Conservation (phyloP, 129 eudicot genomes). For the Flaveria ramosissima region DNA sequence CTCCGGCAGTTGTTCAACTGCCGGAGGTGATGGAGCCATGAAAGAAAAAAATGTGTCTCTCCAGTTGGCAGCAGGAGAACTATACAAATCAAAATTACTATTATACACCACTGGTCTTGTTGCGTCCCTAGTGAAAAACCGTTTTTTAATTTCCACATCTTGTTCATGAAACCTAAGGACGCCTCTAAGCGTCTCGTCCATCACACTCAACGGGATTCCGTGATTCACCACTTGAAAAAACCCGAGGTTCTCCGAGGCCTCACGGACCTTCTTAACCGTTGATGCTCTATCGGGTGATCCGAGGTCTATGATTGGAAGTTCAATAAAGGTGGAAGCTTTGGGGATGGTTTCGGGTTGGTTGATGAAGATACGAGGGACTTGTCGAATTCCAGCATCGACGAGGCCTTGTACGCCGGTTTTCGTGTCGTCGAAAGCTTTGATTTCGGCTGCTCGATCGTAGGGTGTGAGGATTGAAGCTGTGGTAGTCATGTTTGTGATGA, state of each 20-base stretch:
- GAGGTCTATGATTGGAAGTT: slow-evolving; percentile 47
- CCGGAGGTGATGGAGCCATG: slow-evolving; percentile 34
- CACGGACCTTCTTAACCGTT: slow-evolving; percentile 30
- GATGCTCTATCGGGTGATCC: slow-evolving; percentile 20
- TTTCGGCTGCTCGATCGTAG: slow-evolving; percentile 37
- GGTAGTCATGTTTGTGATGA: slow-evolving; percentile 27
- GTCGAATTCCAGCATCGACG: slow-evolving; percentile 45
- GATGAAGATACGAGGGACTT: slow-evolving; percentile 54
- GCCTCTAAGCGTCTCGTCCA: slow-evolving; percentile 45
- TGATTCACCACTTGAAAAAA: slow-evolving; percentile 68
- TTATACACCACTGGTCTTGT: slow-evolving; percentile 35
- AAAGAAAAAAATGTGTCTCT: slow-evolving; percentile 23
- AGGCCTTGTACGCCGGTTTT: slow-evolving; percentile 60
- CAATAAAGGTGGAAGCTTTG: slow-evolving; percentile 21
- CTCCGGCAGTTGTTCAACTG: slow-evolving; percentile 27
- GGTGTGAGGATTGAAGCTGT: not conserved
- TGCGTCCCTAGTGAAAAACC: slow-evolving; percentile 42
- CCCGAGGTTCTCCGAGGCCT: slow-evolving; percentile 42
- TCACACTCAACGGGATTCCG: slow-evolving; percentile 43
- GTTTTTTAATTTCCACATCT: slow-evolving; percentile 30
- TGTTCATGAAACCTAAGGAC: slow-evolving; percentile 34
- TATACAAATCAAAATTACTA: slow-evolving; percentile 44
- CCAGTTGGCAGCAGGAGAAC: slow-evolving; percentile 26
- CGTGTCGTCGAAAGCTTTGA: slow-evolving; percentile 52
- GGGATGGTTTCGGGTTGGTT: slow-evolving; percentile 37